These are phyloP conservation scores for Apiospora phragmitis DNA, from an alignment of 2,329 filamentous ascomycete species.

Conservation along the genomic window DNA sequence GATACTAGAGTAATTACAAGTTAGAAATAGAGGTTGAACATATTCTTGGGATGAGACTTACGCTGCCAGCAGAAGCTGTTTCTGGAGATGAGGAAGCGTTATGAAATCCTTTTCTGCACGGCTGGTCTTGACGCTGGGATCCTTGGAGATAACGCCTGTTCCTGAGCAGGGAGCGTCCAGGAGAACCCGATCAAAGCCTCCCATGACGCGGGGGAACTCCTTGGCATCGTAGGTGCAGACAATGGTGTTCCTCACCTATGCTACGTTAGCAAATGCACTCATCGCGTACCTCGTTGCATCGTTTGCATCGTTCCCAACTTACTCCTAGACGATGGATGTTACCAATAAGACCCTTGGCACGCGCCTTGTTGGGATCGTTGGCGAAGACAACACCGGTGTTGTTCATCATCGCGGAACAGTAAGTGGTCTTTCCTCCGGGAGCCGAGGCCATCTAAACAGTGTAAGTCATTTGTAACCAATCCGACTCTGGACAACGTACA, in stretches of 20 bases:
- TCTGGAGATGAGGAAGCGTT: constrained; percentile 88
- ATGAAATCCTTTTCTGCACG: constrained; percentile 96
- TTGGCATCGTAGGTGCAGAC: constrained; percentile 95
- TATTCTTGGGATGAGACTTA: neutral
- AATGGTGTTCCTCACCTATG: constrained; percentile 69
- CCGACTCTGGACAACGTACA: neutral
- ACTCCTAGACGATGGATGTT: constrained; percentile 75
- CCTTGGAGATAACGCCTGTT: constrained; percentile 96
- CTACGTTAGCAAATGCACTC: constrained; percentile 53
- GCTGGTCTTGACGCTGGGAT: constrained; percentile 96
- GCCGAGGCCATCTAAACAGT: constrained; percentile 72
- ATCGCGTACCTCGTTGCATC: neutral
- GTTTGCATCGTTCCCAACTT: neutral
- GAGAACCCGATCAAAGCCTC: constrained; percentile 91
- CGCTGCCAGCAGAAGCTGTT: constrained; percentile 81
- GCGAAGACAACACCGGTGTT: constrained; percentile 95
- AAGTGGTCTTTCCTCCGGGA: constrained; percentile 83
- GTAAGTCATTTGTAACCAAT: neutral
- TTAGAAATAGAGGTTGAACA: neutral
- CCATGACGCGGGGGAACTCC: constrained; percentile 91
- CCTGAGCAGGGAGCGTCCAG: constrained; percentile 62
- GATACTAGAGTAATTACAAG: constrained; percentile 46
- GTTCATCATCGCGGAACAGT: constrained; percentile 95
- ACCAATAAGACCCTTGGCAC: constrained; percentile 95
- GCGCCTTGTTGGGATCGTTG: constrained; percentile 92